Evolutionary conservation across 208 protist species (phyloP), one percentile per base, ranked within the genome.

Genomic region (Phytomonas francai): DNA sequence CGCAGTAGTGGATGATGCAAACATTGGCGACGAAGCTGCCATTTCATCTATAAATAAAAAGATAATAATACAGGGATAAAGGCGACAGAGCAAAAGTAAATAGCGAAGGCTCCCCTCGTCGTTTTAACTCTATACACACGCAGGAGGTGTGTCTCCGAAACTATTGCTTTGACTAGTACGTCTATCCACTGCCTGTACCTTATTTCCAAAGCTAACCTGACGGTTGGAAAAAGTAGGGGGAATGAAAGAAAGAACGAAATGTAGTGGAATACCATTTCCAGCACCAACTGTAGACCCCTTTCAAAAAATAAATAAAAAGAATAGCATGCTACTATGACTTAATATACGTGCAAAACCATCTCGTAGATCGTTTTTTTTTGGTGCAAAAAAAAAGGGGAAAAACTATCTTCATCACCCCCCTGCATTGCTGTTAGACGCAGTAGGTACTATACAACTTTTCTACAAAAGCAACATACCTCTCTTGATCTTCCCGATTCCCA

Each of bases 381-480:
- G 39, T 5, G 25, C 22, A 63, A 33, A 7, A 63, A 22, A 63
- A 32, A 63, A 63, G 27, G 39, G 45, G 16, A 56, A 56, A 14
- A n/a, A 14, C 45, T 19, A 56, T 19, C 45, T 19, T 14, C 14
- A 19, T 56, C 16, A 56, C 19, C 45, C 45, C 45, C 45, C 14
- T 61, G 11, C 7, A 16, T 2, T 3, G 31, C 62, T 42, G 68
- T 59, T 67, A 73, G 4, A 78, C 34, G 69, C 86, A 92, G 73
- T 95, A 92, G 11, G 65, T 87, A 49, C 76, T 70, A 73, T 95
- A 95, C 1, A 95, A 62, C 6, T 78, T 45, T 58, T 95, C 89
- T 49, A 91, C 77, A 74, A 95, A 95, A 1, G 71, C 78, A 2
- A 91, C 87, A 69, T 95, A 95, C 25, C 83, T 83, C 67, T 83